phyloP scores from a whole-genome alignment of 116 monocot species.

The Thalassia testudinum region DNA sequence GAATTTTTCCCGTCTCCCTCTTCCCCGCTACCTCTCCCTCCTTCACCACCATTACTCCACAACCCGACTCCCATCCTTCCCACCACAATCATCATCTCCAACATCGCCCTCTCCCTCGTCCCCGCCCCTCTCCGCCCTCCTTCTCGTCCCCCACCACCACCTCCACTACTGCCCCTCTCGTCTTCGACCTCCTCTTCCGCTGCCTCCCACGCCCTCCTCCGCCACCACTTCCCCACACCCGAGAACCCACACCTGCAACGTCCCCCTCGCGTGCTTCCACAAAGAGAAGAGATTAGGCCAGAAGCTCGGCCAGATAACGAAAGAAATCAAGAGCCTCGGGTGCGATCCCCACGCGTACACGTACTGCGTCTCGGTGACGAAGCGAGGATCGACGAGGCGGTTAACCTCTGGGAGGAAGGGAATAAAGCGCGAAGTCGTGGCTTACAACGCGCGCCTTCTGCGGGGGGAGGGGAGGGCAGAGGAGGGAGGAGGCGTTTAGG shows the following conservation, averaged over 20 bases:
- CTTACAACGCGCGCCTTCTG: slow-evolving; percentile 41
- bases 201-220: too few relatives aligned
- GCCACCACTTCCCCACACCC: too few relatives aligned
- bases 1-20: too few relatives aligned
- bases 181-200: too few relatives aligned
- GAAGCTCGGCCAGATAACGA: slow-evolving; percentile 5
- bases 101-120: too few relatives aligned
- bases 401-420: slow-evolving; percentile 23
- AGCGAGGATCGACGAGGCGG: slow-evolving; percentile 17
- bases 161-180: too few relatives aligned
- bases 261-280: slow-evolving; percentile 24
- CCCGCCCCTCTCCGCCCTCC: too few relatives aligned
- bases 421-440: slow-evolving; percentile 19
- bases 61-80: too few relatives aligned
- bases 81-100: too few relatives aligned
- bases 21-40: too few relatives aligned
- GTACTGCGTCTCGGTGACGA: slow-evolving; percentile 28
- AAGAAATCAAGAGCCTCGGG: slow-evolving; percentile 23
- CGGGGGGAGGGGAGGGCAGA: slow-evolving; percentile 12
- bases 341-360: slow-evolving; percentile 28
- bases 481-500: slow-evolving; percentile 27
- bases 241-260: slow-evolving; percentile 40
- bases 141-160: too few relatives aligned
- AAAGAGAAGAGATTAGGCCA: slow-evolving; percentile 21
- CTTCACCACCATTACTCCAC: too few relatives aligned